A percentile compares a stretch with the other conserved stretches of the same genome.
Conservation (phyloP, 108 stramenopile genomes). For the Nannochloropsis gaditana region DNA sequence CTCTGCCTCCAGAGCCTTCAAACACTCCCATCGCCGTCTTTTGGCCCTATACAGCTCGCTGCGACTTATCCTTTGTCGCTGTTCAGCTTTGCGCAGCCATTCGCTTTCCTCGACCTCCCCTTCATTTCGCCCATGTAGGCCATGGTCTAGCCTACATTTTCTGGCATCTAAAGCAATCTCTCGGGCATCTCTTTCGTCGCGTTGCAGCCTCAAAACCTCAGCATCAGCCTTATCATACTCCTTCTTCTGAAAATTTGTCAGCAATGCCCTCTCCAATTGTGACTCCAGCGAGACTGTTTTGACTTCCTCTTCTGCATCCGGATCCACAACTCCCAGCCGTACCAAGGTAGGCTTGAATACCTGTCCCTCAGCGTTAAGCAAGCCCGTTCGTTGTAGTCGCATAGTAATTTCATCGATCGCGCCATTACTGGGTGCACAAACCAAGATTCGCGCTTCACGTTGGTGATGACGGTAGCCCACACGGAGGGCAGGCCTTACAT, state of each 20-base stretch:
- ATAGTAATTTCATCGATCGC: conserved; percentile 94
- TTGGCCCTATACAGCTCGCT: neutral
- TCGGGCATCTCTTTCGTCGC: neutral
- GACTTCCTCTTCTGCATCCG: conserved; percentile 55
- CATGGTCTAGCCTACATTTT: neutral
- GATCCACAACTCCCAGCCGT: conserved; percentile 68
- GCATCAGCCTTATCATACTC: neutral
- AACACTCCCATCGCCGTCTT: neutral
- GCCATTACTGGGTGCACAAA: conserved; percentile 92
- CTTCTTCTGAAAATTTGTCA: neutral
- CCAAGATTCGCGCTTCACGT: conserved; percentile 54
- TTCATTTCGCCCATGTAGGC: neutral
- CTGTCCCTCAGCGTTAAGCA: conserved; percentile 72
- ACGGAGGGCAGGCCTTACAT: neutral
- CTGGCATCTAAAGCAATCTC: neutral
- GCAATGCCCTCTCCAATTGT: neutral
- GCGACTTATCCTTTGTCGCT: neutral
- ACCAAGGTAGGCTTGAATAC: conserved; percentile 80
- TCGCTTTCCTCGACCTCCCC: neutral
- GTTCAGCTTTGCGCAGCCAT: neutral
- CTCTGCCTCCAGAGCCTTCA: conserved; percentile 19
- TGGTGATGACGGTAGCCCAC: neutral
- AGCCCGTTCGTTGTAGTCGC: conserved; percentile 77
- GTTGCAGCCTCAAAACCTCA: neutral
- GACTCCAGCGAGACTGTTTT: conserved; percentile 26